Evolutionary conservation across 371 early-diverging fungal species (phyloP).

Genomic region (Apophysomyces sp.): DNA sequence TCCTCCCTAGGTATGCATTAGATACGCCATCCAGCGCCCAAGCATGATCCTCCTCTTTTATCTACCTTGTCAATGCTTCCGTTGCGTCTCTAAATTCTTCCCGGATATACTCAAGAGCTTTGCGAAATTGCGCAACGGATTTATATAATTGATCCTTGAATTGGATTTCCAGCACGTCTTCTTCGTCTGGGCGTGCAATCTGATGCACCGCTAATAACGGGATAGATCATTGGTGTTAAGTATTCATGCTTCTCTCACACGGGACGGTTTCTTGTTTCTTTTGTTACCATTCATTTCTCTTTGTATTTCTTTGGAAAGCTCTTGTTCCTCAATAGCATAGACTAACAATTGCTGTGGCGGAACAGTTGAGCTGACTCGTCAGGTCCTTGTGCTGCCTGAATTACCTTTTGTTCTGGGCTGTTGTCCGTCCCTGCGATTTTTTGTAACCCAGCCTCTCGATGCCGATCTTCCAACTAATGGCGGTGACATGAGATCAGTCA

Average conservation of each 20-base stretch:
- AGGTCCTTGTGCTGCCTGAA: neutral
- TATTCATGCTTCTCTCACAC: neutral
- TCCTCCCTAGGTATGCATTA: constrained; percentile 15
- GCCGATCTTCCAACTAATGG: constrained; percentile 17
- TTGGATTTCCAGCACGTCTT: constrained; percentile 15
- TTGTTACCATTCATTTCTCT: constrained; percentile 8
- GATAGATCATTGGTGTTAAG: constrained; percentile 1
- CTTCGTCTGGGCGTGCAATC: constrained; percentile 6
- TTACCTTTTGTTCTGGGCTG: constrained; percentile 8
- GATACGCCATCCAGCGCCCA: no score
- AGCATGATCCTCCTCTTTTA: neutral
- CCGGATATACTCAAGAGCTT: constrained; percentile 12
- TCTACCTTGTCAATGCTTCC: neutral
- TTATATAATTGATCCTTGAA: constrained; percentile 26
- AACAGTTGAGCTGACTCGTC: neutral
- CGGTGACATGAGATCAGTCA: neutral
- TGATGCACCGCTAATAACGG: constrained; percentile 4
- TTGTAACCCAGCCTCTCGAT: constrained; percentile 2
- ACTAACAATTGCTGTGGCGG: constrained; percentile 5
- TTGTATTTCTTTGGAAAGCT: constrained; percentile 4
- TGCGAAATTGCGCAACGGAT: constrained; percentile 12
- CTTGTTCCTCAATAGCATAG: constrained; percentile 11
- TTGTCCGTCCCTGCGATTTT: neutral
- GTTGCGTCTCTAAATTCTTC: constrained; percentile 11
- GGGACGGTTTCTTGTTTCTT: neutral